Evolutionary conservation across 2,329 filamentous ascomycete genomes (phyloP), one percentile per base, ranked within the genome.

Genomic region (Talaromyces sp.): DNA sequence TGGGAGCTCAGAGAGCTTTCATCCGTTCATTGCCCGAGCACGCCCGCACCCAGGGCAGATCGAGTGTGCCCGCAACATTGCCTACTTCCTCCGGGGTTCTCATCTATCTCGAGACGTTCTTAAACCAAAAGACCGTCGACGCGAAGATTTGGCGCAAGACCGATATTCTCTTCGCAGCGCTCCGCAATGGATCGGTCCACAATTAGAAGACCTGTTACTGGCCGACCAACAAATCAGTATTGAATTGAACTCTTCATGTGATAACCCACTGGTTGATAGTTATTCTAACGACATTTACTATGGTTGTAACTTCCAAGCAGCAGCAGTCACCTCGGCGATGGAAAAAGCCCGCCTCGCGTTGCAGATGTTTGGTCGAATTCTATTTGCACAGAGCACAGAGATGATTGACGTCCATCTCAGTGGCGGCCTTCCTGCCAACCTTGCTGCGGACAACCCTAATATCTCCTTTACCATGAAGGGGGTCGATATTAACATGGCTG

Each of bases 271-370:
- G 7, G 77, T 89, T 9, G 81, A 89, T 0, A 66, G 73, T 0
- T 64, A 63, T 73, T 89, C 61, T 4, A 72, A 68, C 16, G 69
- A 76, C 7, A 75, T 88, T 18, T 80, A 85, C 62, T 83, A 86
- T 57, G 87, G 87, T 1, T 86, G 85, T 28, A 90, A 90, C 69
- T 90, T 90, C 70, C 87, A 90, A 70, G 88, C 87, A 1, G 76
- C 76, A 5, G 75, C 81, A 1, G 75, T 90, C 28, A 88, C 87
- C 0, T 85, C 85, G 0, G 86, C 87, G 0, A 85, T 85, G 79
- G 87, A 89, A 64, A 89, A 88, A 23, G 23, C 74, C 9, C 76
- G 73, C 0, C 65, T 83, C 27, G 23, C 23, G 23, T 23, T 23
- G 23, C 83, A 86, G 65, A 80, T 79, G 68, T 70, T 87, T 3